These are phyloP conservation scores for Orbilia ellipsospora DNA, from an alignment of 2,329 filamentous ascomycete species.

Conservation along the genomic window DNA sequence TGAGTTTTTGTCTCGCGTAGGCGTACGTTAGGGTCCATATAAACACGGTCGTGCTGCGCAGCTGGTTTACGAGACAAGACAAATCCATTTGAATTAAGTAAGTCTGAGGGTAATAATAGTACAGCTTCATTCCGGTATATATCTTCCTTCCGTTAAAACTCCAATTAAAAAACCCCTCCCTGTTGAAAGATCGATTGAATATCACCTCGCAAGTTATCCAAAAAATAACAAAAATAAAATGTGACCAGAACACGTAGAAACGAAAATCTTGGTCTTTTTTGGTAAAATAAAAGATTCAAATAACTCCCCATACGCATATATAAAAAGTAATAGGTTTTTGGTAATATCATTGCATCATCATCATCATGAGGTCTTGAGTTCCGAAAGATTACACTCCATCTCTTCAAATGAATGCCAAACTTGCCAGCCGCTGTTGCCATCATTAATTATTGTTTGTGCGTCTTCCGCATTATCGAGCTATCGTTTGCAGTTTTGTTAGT, in stretches of 20 bases:
- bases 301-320: too few species aligned
- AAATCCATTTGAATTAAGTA: too few species aligned
- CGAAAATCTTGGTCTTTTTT: not conserved
- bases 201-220: not conserved
- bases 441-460: conserved; percentile 20
- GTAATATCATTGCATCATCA: not conserved
- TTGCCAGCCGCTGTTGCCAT: conserved; percentile 35
- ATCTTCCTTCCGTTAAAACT: conserved; percentile 14
- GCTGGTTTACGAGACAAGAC: too few species aligned
- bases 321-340: too few species aligned
- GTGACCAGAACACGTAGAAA: not conserved
- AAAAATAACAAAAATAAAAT: not conserved
- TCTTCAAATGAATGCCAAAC: conserved; percentile 53
- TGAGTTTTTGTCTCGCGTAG: too few species aligned
- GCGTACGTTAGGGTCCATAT: too few species aligned
- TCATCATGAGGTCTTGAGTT: conserved; percentile 33
- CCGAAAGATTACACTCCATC: conserved; percentile 47
- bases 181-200: not conserved
- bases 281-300: conserved; percentile 3
- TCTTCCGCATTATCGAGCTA: conserved; percentile 43
- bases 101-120: not conserved
- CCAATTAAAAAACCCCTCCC: conserved; percentile 15
- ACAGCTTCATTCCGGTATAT: conserved; percentile 10
- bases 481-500: not conserved
- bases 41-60: too few species aligned